A percentile compares a stretch with the other conserved stretches of the same genome.
Evolutionary conservation across 805 yeast species (phyloP).

Genomic region (Pichia sporocuriosa): DNA sequence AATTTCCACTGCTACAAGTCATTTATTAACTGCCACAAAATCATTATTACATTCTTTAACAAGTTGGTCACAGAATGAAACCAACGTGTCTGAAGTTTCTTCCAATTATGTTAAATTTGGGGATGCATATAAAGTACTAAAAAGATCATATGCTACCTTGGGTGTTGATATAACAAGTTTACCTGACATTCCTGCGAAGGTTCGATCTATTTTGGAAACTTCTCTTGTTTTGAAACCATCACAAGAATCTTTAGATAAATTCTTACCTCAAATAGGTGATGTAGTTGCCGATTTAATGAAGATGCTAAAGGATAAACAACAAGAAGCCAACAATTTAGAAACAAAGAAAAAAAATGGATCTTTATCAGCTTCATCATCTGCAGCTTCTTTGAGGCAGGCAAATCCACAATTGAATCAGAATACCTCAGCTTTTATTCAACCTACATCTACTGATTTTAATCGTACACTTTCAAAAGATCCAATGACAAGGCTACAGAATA

Average conservation of each 20-base stretch:
- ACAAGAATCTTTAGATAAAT: conserved; percentile 71
- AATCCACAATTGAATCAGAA: background rate
- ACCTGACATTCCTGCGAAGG: conserved; percentile 82
- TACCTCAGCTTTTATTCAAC: background rate
- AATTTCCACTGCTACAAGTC: conserved; percentile 54
- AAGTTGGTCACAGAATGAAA: conserved; percentile 82
- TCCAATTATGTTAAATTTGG: conserved; percentile 89
- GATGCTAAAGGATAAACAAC: conserved; percentile 75
- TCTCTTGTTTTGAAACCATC: conserved; percentile 83
- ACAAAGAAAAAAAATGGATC: conserved; percentile 5
- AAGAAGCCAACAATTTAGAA: conserved; percentile 25
- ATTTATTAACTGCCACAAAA: conserved; percentile 77
- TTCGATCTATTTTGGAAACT: conserved; percentile 74
- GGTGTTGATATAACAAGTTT: conserved; percentile 79
- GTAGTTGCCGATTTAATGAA: conserved; percentile 77
- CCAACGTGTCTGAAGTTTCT: conserved; percentile 77
- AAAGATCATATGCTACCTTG: conserved; percentile 68
- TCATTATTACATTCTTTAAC: conserved; percentile 79
- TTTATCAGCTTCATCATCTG: background rate
- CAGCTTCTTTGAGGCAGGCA: background rate
- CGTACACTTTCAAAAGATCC: conserved; percentile 41
- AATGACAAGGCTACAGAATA: conserved; percentile 68
- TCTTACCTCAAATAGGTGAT: conserved; percentile 77
- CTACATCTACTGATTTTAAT: background rate
- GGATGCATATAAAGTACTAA: conserved; percentile 83